phyloP scores from a whole-genome alignment of 148 eudicot genomes.

The Heliosperma pusillum region DNA sequence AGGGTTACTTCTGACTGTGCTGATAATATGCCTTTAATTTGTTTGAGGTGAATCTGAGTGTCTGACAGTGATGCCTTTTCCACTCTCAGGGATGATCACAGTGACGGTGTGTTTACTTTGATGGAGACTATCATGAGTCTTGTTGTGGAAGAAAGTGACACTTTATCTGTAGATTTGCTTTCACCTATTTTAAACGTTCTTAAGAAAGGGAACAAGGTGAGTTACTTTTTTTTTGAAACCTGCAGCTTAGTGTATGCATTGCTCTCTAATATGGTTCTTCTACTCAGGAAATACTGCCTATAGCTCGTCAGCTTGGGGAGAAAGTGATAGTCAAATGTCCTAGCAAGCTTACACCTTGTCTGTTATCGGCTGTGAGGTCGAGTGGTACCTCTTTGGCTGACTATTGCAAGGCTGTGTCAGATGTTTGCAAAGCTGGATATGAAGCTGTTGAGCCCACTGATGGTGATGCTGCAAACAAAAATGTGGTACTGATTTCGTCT shows the following conservation, averaged over 20 bases:
- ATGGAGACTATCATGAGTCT: constrained; percentile 94
- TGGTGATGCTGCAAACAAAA: constrained; percentile 35
- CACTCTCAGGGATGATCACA: constrained; percentile 59
- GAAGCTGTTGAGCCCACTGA: constrained; percentile 29
- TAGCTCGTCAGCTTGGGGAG: constrained; percentile 67
- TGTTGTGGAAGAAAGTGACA: constrained; percentile 91
- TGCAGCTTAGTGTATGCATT: no score
- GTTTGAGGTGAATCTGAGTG: no score
- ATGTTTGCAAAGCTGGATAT: constrained; percentile 32
- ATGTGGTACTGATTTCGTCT: no score
- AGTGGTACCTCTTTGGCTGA: constrained; percentile 42
- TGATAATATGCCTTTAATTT: no score
- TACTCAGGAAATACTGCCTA: constrained; percentile 49
- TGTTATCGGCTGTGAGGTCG: constrained; percentile 47
- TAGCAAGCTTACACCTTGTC: constrained; percentile 60
- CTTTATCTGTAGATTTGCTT: constrained; percentile 53
- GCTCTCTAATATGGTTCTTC: no score
- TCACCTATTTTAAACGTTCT: constrained; percentile 52
- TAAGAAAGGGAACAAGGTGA: constrained; percentile 57
- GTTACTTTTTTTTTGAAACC: no score
- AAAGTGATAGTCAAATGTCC: constrained; percentile 54
- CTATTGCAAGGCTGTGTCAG: constrained; percentile 54
- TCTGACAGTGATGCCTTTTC: not conserved
- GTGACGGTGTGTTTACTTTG: constrained; percentile 50
- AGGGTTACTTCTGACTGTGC: no score